phyloP scores from a whole-genome alignment of 768 basidiomycete species.

The Favolaschia claudopus region DNA sequence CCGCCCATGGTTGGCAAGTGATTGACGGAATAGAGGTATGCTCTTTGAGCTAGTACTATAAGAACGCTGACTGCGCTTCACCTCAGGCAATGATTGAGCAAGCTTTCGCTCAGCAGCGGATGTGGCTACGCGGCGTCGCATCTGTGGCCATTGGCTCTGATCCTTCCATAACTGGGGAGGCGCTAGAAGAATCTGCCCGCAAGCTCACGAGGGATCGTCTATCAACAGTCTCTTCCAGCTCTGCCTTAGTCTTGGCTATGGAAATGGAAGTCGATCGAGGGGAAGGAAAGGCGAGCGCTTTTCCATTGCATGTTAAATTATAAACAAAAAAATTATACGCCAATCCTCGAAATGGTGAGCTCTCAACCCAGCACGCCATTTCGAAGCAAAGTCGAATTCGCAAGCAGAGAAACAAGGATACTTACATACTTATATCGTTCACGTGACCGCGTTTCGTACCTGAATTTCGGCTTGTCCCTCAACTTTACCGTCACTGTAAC shows the following conservation, averaged over 20 bases:
- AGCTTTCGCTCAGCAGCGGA: constrained; percentile 47
- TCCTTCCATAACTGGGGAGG: constrained; percentile 5
- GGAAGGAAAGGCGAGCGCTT: constrained; percentile 12
- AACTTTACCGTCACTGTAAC: too few species aligned
- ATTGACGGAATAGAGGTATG: constrained; percentile 39
- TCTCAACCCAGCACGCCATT: too few species aligned
- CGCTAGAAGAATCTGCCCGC: constrained; percentile 15
- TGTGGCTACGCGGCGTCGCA: constrained; percentile 38
- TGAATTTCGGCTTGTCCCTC: too few species aligned
- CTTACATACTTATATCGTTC: too few species aligned
- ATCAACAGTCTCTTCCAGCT: not conserved
- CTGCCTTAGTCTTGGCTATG: not conserved
- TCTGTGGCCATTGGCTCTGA: constrained; percentile 22
- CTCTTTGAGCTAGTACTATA: not conserved
- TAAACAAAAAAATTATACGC: too few species aligned
- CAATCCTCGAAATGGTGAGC: too few species aligned
- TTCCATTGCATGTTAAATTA: too few species aligned
- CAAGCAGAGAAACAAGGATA: too few species aligned
- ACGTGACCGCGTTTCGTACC: too few species aligned
- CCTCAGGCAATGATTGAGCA: constrained; percentile 47
- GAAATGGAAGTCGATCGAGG: constrained; percentile 13
- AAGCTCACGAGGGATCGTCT: not conserved
- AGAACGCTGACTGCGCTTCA: not conserved
- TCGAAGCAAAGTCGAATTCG: too few species aligned
- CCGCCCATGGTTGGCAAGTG: constrained; percentile 43